Evolutionary conservation across 345 rosid species (phyloP), one percentile per base, ranked within the genome.

Genomic region (Gossypium herbaceum): DNA sequence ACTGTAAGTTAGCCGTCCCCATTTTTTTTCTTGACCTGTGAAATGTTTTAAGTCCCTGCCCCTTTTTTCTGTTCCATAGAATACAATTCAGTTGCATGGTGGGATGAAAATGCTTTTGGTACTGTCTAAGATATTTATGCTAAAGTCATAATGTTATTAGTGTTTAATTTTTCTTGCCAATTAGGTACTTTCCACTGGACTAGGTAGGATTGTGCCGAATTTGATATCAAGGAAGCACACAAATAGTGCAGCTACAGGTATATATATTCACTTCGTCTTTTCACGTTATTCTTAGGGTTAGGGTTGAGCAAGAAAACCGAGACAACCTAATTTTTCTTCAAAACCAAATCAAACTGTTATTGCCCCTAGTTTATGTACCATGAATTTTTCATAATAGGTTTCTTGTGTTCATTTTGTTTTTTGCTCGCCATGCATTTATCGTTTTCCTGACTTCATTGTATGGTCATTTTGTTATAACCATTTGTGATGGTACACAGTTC

Each of bases 211-310:
- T 71, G 98, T 96, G 66, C 99, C 99, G 1, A 96, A 96, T 83
- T 84, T 96, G 90, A 96, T 96, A 77, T 96, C 99, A 43, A 92
- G 99, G 80, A 96, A 96, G 88, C 98, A 96, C 81, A 96, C 98
- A 51, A 96, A 96, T 75, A 93, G 94, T 68, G 99, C 99, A 12
- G 99, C 99, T 75, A 95, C 99, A 77, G 92, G 99, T 95, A 79
- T 65, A 12, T 34, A 44, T 75, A 22, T 70, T 15, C 12, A 24
- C n/a, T 13, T 47, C 68, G 22, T 73, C 11, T 29, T 70, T 29
- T 70, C 25, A 17, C 11, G 25, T 17, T 4, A 34, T 34, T 34
- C 41, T 34, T 34, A 34, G 41, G 41, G 7, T 5, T 34, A 34
- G 1, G 41, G 41, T 34, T 34, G 41, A 34, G 41, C 41, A 5